Conservation (phyloP, 495 filamentous ascomycete genomes). For the Xylaria acuta region DNA sequence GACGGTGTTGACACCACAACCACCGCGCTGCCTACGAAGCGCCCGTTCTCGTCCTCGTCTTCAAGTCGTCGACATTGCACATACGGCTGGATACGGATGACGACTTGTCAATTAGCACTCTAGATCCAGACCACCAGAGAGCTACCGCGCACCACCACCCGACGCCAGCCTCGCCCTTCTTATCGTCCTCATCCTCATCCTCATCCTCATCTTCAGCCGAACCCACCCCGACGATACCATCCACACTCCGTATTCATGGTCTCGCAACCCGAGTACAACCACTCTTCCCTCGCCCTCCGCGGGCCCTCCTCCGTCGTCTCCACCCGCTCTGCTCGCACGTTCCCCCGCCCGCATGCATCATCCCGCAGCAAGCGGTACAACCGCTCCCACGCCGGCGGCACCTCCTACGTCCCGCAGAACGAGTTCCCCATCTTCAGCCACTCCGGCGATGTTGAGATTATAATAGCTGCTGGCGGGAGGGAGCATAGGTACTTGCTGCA, state of each 20-base stretch:
- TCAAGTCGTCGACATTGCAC: not conserved
- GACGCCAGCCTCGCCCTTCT: slow-evolving; percentile 12
- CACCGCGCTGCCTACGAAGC: not conserved
- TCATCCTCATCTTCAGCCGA: not conserved
- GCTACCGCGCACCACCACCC: slow-evolving; percentile 3
- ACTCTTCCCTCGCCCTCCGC: slow-evolving; percentile 58
- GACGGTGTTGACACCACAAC: slow-evolving; percentile 29
- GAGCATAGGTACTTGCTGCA: slow-evolving; percentile 87
- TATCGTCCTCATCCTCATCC: not conserved
- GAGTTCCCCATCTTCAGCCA: slow-evolving; percentile 92
- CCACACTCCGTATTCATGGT: slow-evolving; percentile 63
- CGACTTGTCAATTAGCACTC: not conserved
- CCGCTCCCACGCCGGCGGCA: slow-evolving; percentile 81
- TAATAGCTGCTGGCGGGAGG: slow-evolving; percentile 70
- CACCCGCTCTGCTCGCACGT: slow-evolving; percentile 43
- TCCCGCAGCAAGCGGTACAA: slow-evolving; percentile 71
- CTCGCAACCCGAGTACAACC: slow-evolving; percentile 68
- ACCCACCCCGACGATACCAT: slow-evolving; percentile 6
- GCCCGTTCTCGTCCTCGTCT: not conserved
- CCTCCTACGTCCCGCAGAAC: slow-evolving; percentile 74
- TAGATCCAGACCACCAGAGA: not conserved
- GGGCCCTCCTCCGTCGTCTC: slow-evolving; percentile 65
- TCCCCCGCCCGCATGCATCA: slow-evolving; percentile 50
- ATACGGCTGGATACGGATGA: not conserved
- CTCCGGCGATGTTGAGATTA: slow-evolving; percentile 88